Conservation (phyloP, 148 eudicot genomes). For the Cornus controversa region DNA sequence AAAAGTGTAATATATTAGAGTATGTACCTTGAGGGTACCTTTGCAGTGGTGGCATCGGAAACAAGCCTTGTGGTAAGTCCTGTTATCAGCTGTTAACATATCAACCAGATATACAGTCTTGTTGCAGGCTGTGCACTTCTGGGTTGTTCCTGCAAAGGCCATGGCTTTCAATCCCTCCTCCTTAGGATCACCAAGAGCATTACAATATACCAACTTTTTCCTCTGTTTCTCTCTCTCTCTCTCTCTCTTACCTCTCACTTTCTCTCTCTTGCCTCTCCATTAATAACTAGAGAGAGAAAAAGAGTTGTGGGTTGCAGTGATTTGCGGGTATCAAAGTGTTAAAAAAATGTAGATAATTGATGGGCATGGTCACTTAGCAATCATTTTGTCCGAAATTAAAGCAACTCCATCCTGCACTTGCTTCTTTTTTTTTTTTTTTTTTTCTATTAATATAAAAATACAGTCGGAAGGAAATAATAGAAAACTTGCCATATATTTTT, state of each 20-base stretch:
- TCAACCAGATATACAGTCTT: conserved; percentile 84
- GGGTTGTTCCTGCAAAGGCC: conserved; percentile 60
- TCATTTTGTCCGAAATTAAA: conserved; percentile 12
- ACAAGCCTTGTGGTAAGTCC: conserved; percentile 74
- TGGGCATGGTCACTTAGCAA: not conserved
- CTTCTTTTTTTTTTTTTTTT: not conserved
- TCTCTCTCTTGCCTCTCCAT: not conserved
- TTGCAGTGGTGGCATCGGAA: conserved; percentile 90
- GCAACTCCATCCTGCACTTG: not conserved
- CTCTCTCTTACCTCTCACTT: not conserved
- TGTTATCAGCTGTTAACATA: conserved; percentile 56
- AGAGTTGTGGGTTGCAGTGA: conserved; percentile 12
- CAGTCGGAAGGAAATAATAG: not conserved
- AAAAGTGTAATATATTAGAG: not conserved
- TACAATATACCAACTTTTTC: not conserved
- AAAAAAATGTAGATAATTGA: not conserved
- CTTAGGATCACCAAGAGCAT: not conserved
- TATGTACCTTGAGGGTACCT: conserved; percentile 73
- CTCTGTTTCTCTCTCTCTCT: conserved; percentile 2
- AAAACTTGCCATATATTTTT: too few species aligned
- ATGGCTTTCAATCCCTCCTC: conserved; percentile 3
- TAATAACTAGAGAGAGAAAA: not conserved
- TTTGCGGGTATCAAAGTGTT: not conserved
- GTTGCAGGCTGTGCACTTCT: conserved; percentile 69
- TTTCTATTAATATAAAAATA: not conserved